These are phyloP conservation scores for Camptophora hylomeconis DNA, from an alignment of 2,329 filamentous ascomycete species.

Conservation along the genomic window DNA sequence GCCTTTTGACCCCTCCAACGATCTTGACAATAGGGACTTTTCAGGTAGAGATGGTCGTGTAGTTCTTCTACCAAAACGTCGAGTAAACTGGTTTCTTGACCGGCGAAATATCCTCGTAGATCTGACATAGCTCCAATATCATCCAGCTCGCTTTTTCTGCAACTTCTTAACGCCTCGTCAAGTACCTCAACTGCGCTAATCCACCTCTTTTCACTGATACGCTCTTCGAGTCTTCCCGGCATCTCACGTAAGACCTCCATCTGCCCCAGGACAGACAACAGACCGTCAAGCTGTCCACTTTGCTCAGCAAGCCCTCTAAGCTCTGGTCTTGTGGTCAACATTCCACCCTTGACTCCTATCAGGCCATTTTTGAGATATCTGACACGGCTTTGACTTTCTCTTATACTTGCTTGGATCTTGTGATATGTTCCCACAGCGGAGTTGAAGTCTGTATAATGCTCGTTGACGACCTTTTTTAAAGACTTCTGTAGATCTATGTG, in stretches of 20 bases:
- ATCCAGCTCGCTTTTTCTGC: conserved; percentile 79
- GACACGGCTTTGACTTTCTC: conserved; percentile 74
- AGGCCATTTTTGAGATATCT: conserved; percentile 73
- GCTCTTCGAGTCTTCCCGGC: conserved; percentile 82
- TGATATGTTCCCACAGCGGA: conserved; percentile 98
- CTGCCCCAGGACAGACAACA: conserved; percentile 69
- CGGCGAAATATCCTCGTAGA: conserved; percentile 73
- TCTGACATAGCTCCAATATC: conserved; percentile 81
- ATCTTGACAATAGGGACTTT: conserved; percentile 94
- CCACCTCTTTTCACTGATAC: conserved; percentile 93
- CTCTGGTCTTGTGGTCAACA: conserved; percentile 78
- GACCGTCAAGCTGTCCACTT: conserved; percentile 80
- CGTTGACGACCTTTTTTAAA: conserved; percentile 88
- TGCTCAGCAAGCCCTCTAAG: conserved; percentile 77
- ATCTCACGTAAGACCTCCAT: conserved; percentile 80
- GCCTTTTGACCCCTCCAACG: conserved; percentile 66
- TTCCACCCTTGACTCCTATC: conserved; percentile 61
- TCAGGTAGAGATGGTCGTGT: conserved; percentile 92
- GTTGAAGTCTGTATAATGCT: conserved; percentile 98
- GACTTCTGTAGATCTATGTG: conserved; percentile 84
- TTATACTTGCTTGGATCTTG: conserved; percentile 91
- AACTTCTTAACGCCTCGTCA: conserved; percentile 70
- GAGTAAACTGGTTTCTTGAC: conserved; percentile 82
- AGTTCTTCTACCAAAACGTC: conserved; percentile 96
- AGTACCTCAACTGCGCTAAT: conserved; percentile 83